These are phyloP conservation scores for Aspergillus hancockii DNA, from an alignment of 495 filamentous ascomycete genomes.

Conservation along the genomic window DNA sequence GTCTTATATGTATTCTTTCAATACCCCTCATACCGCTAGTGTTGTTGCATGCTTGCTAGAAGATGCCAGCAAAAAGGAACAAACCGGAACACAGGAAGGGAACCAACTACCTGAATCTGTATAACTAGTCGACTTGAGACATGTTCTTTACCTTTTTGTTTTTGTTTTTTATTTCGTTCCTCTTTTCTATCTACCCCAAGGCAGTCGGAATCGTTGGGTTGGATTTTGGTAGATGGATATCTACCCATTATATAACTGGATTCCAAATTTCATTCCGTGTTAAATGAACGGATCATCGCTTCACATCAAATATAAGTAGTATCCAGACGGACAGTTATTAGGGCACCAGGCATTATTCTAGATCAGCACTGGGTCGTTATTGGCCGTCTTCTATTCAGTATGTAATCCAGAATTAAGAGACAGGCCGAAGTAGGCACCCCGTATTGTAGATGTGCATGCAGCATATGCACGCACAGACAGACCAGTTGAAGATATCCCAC, in stretches of 20 bases:
- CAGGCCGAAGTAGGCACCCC: neutral
- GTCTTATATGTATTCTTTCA: slow-evolving; percentile 13
- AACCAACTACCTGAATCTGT: neutral
- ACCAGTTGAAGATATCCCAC: neutral
- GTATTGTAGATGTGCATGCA: neutral
- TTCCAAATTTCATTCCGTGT: neutral
- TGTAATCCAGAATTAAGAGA: neutral
- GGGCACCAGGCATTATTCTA: neutral
- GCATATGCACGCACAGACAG: neutral
- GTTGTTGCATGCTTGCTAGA: slow-evolving; percentile 9
- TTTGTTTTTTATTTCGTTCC: slow-evolving; percentile 6
- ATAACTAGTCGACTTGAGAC: slow-evolving; percentile 1
- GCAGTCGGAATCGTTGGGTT: neutral
- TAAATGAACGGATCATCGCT: neutral
- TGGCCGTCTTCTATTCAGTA: neutral
- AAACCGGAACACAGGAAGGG: neutral
- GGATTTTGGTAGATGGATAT: neutral
- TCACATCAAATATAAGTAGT: neutral
- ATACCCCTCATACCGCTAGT: slow-evolving; percentile 15
- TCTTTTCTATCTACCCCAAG: too few species aligned
- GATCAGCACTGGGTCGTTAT: neutral
- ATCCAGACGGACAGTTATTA: neutral
- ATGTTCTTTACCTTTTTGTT: neutral
- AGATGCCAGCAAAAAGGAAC: slow-evolving; percentile 5
- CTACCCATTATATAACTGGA: neutral